Evolutionary conservation across 2,329 filamentous ascomycete species (phyloP), one percentile per base, ranked within the genome.

Genomic region (Monilinia fructigena): DNA sequence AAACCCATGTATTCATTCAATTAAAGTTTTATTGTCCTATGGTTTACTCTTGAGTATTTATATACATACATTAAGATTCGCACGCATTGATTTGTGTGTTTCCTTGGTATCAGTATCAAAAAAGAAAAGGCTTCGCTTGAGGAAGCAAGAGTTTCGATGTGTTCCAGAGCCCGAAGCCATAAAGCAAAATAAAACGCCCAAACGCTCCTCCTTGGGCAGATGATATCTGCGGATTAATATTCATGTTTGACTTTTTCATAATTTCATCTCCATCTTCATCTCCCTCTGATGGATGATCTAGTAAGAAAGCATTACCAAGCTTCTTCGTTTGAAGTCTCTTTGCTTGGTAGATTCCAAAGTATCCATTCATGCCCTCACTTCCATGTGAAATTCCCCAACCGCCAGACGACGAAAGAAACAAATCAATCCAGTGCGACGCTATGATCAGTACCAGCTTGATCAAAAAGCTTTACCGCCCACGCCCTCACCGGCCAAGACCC

Each of bases 401-500:
- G 31, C 31, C 20, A 38, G 35, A 14, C 14, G n/a, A 20, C 16
- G 8, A 18, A 65, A 38, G 55, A 52, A 40, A 63, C 12, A 35
- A 11, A 54, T 18, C 20, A 54, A 54, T 28, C n/a, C 23, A 26
- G 55, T 11, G 10, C 47, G 55, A 28, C 5, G 28, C 5, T 20
- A 8, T 38, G 42, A 52, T 28, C 54, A 38, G 16, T 60, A 31
- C 26, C 16, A 16, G 26, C 26, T 56, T 23, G 14, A 16, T 66
- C 66, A 77, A 61, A 77, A 77, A 3, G 76, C 76, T 58, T 74
- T 74, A 50, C 75, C 74, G 40, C 75, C 75, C 65, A 74, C 71
- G 3, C 75, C 73, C 65, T 77, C 76, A 4, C 76, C 76, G 63
- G 75, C 75, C 62, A 77, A 65, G 62, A 74, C 67, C 55, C 75